Evolutionary conservation across 805 yeast genomes (phyloP).

Genomic region (Suhomyces prunicola): DNA sequence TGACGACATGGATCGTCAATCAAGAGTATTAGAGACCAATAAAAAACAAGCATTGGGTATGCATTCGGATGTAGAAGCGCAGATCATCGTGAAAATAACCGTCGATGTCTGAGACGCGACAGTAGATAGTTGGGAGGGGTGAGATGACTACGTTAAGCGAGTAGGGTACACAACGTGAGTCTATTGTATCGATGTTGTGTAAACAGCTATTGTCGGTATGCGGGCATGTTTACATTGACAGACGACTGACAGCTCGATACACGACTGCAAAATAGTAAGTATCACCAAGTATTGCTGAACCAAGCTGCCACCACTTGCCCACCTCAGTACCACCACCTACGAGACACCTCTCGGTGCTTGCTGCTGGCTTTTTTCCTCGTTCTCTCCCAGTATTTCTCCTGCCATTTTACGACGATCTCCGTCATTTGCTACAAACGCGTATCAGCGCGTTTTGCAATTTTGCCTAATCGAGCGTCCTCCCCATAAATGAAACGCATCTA

Average conservation of each 20-base stretch:
- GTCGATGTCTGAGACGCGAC: neutral
- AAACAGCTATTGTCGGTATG: neutral
- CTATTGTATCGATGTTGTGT: neutral
- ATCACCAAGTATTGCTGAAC: neutral
- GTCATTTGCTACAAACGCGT: neutral
- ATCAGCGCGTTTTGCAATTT: slow-evolving; percentile 1
- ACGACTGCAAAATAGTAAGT: neutral
- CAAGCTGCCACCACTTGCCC: neutral
- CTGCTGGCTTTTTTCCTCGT: neutral
- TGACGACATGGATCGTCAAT: slow-evolving; percentile 26
- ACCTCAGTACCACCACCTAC: neutral
- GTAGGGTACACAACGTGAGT: neutral
- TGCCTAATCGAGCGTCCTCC: slow-evolving; percentile 2
- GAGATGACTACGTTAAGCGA: neutral
- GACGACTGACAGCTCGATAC: neutral
- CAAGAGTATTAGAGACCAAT: slow-evolving; percentile 6
- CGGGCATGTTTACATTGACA: neutral
- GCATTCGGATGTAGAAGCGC: neutral
- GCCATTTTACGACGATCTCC: neutral
- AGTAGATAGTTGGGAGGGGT: neutral
- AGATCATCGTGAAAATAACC: too few species aligned
- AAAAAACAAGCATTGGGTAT: neutral
- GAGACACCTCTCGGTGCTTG: too few species aligned
- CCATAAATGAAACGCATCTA: neutral
- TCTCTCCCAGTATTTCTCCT: neutral